Base-by-base conservation (phyloP, 805 yeast genomes). In the Candida ulmi region DNA sequence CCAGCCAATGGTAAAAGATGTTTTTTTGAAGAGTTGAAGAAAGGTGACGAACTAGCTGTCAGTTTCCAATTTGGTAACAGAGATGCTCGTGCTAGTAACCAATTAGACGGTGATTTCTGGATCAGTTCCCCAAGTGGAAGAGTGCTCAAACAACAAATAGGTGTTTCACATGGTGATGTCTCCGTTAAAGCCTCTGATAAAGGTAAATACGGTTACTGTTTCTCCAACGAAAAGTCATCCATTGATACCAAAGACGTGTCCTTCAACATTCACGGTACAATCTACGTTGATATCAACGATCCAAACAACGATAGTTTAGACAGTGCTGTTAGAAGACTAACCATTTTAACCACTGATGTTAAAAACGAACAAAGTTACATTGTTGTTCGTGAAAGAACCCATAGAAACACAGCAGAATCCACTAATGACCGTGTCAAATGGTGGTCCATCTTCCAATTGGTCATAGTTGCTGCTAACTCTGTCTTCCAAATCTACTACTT, bases 371-470 rank as follows among this genome's bases (percentile, higher is more conserved):
- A 70, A 49, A 77, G 86, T 53, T 93, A 93, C 65, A 81, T 93
- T 53, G 95, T 90, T 35, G 88, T 91, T 45, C 81, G 99, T 66
- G 99, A 91, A 67, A 83, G 97, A 69, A 85, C 95, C 13, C 99
- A 91, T 64, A 84, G 99, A 76, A 93, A 91, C 68, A 91, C 99
- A 9, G 98, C 99, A 6, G 99, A 91, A 67, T 85, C 95, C 18
- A 91, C 99, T 34, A 91, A 91, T 65, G 83, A 93, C 40, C 80
- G 99, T 56, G 98, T 91, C 49, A 91, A 91, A 65, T 93, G 95
- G 87, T 91, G 99, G 99, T 86, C 96, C 21, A 72, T 87, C 25
- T 83, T 90, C 73, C 99, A 91, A 69, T 70, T 93, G 47, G 54
- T 80, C 38, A 90, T 93, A 40, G 97, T 91, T 34, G 83, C 83